These are phyloP conservation scores for Cochlearia excelsa DNA, from an alignment of 345 rosid species.

Conservation along the genomic window DNA sequence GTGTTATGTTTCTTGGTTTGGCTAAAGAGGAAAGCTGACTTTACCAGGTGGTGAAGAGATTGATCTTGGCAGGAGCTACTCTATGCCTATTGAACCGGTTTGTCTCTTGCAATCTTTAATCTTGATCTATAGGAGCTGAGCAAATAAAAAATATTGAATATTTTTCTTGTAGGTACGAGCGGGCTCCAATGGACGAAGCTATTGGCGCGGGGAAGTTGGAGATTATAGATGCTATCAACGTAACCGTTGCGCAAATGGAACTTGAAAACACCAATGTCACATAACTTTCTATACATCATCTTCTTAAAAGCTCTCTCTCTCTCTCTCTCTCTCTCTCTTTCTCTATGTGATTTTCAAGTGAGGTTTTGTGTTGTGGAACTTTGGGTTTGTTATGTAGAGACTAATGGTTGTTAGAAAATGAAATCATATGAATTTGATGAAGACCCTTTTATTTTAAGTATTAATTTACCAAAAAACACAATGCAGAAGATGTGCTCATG, in stretches of 20 bases:
- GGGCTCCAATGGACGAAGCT: slow-evolving; percentile 82
- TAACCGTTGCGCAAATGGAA: slow-evolving; percentile 62
- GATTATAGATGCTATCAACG: slow-evolving; percentile 59
- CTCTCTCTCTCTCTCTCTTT: neutral
- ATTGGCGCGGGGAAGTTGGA: slow-evolving; percentile 62
- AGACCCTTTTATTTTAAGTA: too few species aligned
- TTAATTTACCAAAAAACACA: too few species aligned
- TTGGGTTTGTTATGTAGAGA: slow-evolving; percentile 12
- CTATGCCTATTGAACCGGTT: slow-evolving; percentile 71
- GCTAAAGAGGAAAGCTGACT: slow-evolving; percentile 2
- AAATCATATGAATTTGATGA: neutral
- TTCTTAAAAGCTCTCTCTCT: neutral
- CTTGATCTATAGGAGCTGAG: neutral
- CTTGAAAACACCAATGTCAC: slow-evolving; percentile 50
- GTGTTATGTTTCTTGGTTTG: slow-evolving; percentile 12
- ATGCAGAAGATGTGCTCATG: too few species aligned
- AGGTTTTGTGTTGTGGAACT: slow-evolving; percentile 15
- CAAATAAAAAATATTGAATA: neutral
- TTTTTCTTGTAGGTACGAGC: slow-evolving; percentile 60
- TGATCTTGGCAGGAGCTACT: slow-evolving; percentile 77
- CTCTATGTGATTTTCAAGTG: neutral
- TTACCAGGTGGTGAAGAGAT: slow-evolving; percentile 64
- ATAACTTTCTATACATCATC: slow-evolving; percentile 25
- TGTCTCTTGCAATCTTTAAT: slow-evolving; percentile 12
- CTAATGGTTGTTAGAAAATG: slow-evolving; percentile 6